Evolutionary conservation across 257 asterid species (phyloP).

Genomic region (Jacaranda copaia): DNA sequence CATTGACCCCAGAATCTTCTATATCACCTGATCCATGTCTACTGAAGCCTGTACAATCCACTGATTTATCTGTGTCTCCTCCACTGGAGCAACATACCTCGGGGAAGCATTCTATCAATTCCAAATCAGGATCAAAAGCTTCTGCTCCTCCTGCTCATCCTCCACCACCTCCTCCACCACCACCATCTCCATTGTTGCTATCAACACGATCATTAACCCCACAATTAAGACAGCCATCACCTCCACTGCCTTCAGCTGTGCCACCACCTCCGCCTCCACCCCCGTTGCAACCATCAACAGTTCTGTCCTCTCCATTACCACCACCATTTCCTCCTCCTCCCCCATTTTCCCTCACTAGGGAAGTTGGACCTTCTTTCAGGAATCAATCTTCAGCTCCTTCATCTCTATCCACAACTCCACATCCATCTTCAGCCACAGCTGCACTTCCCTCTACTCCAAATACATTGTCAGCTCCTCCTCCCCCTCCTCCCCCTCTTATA

Average conservation of each 20-base stretch:
- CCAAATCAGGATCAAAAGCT: constrained; percentile 32
- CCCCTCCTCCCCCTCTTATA: constrained; percentile 25
- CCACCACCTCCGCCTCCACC: constrained; percentile 20
- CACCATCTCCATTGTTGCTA: constrained; percentile 5
- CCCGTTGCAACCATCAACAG: not conserved
- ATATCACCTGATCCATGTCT: constrained; percentile 40
- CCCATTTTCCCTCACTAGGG: constrained; percentile 1
- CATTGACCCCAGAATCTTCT: constrained; percentile 40
- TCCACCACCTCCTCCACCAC: constrained; percentile 30
- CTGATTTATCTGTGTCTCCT: constrained; percentile 26
- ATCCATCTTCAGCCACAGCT: not conserved
- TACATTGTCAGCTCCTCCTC: constrained; percentile 27
- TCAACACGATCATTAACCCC: constrained; percentile 20
- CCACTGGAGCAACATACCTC: constrained; percentile 29
- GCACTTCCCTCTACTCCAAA: not conserved
- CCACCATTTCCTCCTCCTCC: constrained; percentile 15
- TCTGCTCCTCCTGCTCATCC: constrained; percentile 36
- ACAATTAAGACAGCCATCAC: constrained; percentile 12
- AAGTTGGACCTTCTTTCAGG: not conserved
- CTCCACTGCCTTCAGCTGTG: not conserved
- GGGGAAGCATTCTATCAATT: constrained; percentile 22
- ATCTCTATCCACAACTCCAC: constrained; percentile 13
- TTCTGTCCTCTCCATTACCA: constrained; percentile 3
- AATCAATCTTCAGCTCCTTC: constrained; percentile 28
- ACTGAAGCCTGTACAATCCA: constrained; percentile 33